Evolutionary conservation across 805 yeast genomes (phyloP), one percentile per base, ranked within the genome.

Genomic region (Cyberlindnera veronae): DNA sequence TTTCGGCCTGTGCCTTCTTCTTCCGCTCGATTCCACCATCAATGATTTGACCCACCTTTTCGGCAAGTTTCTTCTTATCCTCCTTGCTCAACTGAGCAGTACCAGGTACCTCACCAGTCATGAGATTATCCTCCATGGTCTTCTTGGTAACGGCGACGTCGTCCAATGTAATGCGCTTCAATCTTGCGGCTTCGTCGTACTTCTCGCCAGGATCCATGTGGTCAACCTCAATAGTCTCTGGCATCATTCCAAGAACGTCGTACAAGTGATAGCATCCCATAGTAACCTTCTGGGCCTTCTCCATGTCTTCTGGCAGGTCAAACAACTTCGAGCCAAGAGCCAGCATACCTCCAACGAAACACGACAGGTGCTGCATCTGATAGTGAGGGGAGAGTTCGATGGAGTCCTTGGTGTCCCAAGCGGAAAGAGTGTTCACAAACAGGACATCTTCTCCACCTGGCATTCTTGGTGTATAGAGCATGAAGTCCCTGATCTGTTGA

Each of bases 271-370:
- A 66, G 51, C 82, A 77, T 6, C 81, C 79, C 32, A 66, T 55
- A 0, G 80, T 66, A 9, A 78, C 42, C 29, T 65, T 57, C 16
- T 55, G 59, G 4, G 75, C 81, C n/a, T 63, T 44, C 12, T 59
- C 60, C 34, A 69, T 44, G 42, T 71, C 71, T 4, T 56, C 48
- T 6, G 66, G 62, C 10, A 63, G 49, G 27, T 48, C 39, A 15
- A 76, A 63, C 2, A 74, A 40, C 33, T 60, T 67, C 6, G 75
- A 62, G 2, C 75, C 76, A 19, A 76, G 51, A 0, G 74, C 74
- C 50, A 71, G 62, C 69, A 73, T 74, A 3, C 80, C 76, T 13
- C 80, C 81, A 4, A 74, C 60, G 41, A 71, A 74, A 49, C 84
- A 78, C 6, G 72, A 55, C 34, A 74, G 58, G 45, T 74, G 78